A percentile compares a stretch with the other conserved stretches of the same genome.
phyloP scores from a whole-genome alignment of 805 yeast species.

The Martiniozyma abietophila region DNA sequence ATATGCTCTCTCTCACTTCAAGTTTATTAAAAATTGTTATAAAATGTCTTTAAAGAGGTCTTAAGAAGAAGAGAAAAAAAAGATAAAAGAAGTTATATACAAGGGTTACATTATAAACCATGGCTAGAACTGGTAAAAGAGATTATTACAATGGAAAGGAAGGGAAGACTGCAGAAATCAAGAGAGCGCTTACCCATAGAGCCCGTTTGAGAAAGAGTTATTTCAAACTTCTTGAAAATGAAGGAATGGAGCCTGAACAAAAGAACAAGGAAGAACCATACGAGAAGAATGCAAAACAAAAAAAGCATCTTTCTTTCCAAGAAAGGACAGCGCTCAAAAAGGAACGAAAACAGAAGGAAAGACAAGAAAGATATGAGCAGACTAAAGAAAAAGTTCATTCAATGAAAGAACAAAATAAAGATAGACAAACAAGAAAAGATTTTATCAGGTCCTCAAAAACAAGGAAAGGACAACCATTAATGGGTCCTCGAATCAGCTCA shows the following conservation, averaged over 20 bases:
- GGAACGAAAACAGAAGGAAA: conserved; percentile 36
- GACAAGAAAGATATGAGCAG: conserved; percentile 32
- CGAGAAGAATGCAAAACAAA: conserved; percentile 18
- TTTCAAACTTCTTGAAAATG: conserved; percentile 66
- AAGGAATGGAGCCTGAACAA: conserved; percentile 49
- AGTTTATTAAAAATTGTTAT: too few relatives aligned
- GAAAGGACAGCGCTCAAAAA: conserved; percentile 38
- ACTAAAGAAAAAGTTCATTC: conserved; percentile 25
- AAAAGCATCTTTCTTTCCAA: conserved; percentile 30
- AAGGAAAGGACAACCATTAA: conserved; percentile 72
- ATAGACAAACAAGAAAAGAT: conserved; percentile 34
- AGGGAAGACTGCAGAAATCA: conserved; percentile 50
- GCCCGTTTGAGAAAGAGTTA: conserved; percentile 76
- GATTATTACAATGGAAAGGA: conserved; percentile 22
- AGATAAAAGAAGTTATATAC: too few relatives aligned
- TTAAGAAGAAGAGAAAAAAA: too few relatives aligned
- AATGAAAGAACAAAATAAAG: conserved; percentile 32
- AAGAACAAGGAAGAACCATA: conserved; percentile 15
- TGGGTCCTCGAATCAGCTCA: conserved; percentile 81
- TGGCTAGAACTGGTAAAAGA: conserved; percentile 10
- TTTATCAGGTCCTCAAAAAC: conserved; percentile 44
- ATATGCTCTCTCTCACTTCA: too few relatives aligned
- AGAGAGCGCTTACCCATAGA: conserved; percentile 65
- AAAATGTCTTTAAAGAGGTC: too few relatives aligned
- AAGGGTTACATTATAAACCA: not conserved